Percentiles rank a stretch among this genome's conserved stretches.
Conservation (phyloP, 495 filamentous ascomycete genomes). For the Annulohypoxylon nitens region DNA sequence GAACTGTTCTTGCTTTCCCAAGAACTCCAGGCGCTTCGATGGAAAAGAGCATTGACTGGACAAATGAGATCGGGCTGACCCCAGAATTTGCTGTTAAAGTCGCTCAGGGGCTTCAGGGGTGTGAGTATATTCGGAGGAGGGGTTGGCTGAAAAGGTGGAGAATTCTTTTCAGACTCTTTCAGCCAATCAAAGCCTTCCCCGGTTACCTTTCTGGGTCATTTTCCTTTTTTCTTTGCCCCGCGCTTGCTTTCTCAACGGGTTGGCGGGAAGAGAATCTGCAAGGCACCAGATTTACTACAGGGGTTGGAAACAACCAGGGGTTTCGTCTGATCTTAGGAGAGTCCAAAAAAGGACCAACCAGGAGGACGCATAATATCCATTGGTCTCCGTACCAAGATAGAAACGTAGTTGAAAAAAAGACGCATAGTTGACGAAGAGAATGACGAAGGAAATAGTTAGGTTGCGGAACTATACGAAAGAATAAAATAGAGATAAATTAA, state of each 20-base stretch:
- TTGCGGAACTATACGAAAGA: neutral
- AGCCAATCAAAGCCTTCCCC: conserved; percentile 38
- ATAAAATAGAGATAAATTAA: conserved; percentile 7
- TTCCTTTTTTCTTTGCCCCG: conserved; percentile 35
- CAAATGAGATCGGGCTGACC: conserved; percentile 36
- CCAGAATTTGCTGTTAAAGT: conserved; percentile 31
- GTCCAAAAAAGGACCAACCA: conserved; percentile 12
- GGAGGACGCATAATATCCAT: neutral
- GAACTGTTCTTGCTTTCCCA: neutral
- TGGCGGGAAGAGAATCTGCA: conserved; percentile 50
- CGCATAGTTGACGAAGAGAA: neutral
- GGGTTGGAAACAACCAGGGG: conserved; percentile 51
- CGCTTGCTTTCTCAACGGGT: conserved; percentile 32
- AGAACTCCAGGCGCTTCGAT: conserved; percentile 31
- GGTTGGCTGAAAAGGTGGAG: neutral
- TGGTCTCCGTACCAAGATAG: neutral
- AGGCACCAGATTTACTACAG: conserved; percentile 56
- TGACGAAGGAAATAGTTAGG: neutral
- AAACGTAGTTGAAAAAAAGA: neutral
- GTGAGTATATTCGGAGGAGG: conserved; percentile 15
- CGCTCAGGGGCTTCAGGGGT: conserved; percentile 21
- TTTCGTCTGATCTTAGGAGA: conserved; percentile 33
- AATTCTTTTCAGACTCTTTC: neutral
- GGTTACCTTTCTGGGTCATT: conserved; percentile 34
- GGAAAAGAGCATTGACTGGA: conserved; percentile 17